Evolutionary conservation across 805 yeast species (phyloP), one percentile per base, ranked within the genome.

Genomic region (Monosporozyma servazzii): DNA sequence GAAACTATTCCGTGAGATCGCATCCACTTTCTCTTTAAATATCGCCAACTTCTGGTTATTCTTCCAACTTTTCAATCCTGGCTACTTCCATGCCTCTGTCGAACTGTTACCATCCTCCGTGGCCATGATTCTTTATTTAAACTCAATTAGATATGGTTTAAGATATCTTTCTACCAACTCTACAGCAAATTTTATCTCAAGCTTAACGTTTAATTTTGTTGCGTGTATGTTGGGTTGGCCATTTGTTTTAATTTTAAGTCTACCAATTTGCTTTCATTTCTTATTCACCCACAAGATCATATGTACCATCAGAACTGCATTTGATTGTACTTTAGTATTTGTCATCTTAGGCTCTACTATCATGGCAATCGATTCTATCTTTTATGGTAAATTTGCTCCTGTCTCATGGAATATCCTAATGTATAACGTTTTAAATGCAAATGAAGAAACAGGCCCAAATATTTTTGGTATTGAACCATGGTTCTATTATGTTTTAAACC

Each of bases 171-270:
- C 67, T 0, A 58, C 55, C 3, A 59, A 58, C 3, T 55, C 62
- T 3, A 56, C 52, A 7, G 44, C 53, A 1, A 55, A 56, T 31
- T 66, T 68, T 49, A 53, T 63, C 25, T 55, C 57, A 18, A 59
- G 67, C 46, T 49, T 66, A n/a, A 51, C 61, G 1, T 63, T 59
- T 47, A 61, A 63, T 48, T 58, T 67, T 20, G 55, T 85, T n/a
- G 95, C 89, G 5, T 91, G 91, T 0, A 61, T 90, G 2, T 55
- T 86, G 30, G 97, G 97, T 1, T 91, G 97, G 97, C 97, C 97
- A 1, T 91, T 90, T 66, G 78, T 84, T 0, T 66, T 87, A 51
- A 81, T 77, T 0, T 66, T 88, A 51, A 81, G 81, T 1, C 56
- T 78, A 1, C 93, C 96, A 1, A 74, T 82, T 51, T 74, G 78